Base-by-base conservation (phyloP, 2,329 filamentous ascomycete species). In the Boeremia exigua region DNA sequence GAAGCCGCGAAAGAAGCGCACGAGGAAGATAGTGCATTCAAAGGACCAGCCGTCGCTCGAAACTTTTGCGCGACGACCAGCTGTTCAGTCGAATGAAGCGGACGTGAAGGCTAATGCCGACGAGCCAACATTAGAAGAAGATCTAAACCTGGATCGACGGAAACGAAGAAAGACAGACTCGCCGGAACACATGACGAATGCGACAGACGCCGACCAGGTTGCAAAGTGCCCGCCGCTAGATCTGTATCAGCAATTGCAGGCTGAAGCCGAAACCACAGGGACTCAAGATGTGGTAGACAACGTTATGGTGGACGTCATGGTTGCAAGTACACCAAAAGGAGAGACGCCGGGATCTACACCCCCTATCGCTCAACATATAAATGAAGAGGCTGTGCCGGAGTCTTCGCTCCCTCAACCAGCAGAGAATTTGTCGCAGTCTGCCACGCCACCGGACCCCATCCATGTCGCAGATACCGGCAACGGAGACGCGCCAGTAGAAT, bases 141-240 rank as follows among this genome's bases (percentile, higher is more conserved):
- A 77, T 6, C 56, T 63, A 14, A 72, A 75, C 42, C 29, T 62
- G 39, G 63, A 58, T 6, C 67, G 71, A 14, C 70, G 70, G 37
- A 79, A 79, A 58, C 69, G 77, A 34, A 70, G 71, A 38, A 77
- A 73, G 48, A 79, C 76, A 1, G 58, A 57, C 11, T 73, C 73
- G 1, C 73, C 73, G 14, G 15, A 43, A 6, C 58, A 58, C 25
- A 27, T 42, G 10, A 12, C 25, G 14, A 30, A 27, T n/a, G 9
- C 39, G 15, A 28, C 32, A 0, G 28, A 30, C 32, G 34, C 25
- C 7, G 33, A n/a, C n/a, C 50, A 54, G 19, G 14, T 36, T 4
- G 25, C 39, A 9, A 25, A 40, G 52, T 43, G 27, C 36, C 17
- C 33, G 33, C 36, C 44, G 19, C 30, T 62, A 14, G 59, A 70